These are phyloP conservation scores for Scortechinia acanthostroma DNA, from an alignment of 2,329 filamentous ascomycete species.

Conservation along the genomic window DNA sequence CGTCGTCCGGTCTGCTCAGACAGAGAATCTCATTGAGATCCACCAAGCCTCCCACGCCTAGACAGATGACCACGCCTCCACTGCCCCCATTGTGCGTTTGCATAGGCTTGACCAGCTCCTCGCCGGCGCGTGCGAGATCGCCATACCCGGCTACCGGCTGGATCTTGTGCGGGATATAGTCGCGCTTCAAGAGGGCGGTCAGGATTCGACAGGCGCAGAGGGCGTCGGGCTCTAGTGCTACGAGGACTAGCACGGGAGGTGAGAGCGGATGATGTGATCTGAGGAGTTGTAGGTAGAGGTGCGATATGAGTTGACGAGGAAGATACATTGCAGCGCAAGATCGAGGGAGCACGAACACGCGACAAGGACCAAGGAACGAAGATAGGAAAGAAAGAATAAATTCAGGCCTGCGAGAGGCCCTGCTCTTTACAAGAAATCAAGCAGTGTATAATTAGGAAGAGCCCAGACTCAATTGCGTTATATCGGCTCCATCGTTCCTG, in stretches of 20 bases:
- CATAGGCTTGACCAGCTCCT: conserved; percentile 76
- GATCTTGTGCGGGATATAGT: conserved; percentile 96
- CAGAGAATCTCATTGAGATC: conserved; percentile 77
- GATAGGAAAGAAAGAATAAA: neutral
- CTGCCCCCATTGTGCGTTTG: conserved; percentile 76
- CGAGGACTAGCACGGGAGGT: conserved; percentile 83
- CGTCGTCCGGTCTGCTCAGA: conserved; percentile 55
- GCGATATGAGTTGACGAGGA: conserved; percentile 78
- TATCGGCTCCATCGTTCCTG: neutral
- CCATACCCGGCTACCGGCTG: conserved; percentile 89
- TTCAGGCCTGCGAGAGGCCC: neutral
- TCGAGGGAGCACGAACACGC: neutral
- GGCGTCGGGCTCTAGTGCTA: conserved; percentile 88
- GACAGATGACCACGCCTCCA: conserved; percentile 82
- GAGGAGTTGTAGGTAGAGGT: conserved; percentile 84
- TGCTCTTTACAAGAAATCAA: neutral
- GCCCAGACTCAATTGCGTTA: neutral
- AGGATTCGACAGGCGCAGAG: conserved; percentile 93
- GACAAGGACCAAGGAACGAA: neutral
- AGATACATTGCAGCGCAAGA: conserved; percentile 69
- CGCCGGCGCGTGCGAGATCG: conserved; percentile 75
- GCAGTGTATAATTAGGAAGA: neutral
- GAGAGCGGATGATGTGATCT: conserved; percentile 82
- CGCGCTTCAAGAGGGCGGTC: conserved; percentile 85
- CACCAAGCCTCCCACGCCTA: conserved; percentile 86